phyloP scores from a whole-genome alignment of 345 rosid species.

The Arabis hirsuta region DNA sequence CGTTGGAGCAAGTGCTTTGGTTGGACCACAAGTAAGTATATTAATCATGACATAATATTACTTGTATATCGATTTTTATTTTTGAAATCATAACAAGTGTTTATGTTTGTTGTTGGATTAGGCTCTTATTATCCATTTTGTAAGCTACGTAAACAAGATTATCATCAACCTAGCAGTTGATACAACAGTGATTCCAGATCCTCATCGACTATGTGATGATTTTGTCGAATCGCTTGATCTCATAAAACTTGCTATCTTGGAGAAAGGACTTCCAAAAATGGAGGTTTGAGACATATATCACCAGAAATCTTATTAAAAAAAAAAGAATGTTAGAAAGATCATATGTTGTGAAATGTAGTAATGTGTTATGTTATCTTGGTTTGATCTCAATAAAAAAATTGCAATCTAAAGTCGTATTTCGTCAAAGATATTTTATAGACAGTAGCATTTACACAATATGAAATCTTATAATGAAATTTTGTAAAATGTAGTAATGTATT shows the following conservation, averaged over 20 bases:
- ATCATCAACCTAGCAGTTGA: conserved; percentile 66
- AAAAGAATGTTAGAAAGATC: background rate
- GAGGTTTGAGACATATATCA: conserved; percentile 19
- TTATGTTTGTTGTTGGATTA: conserved; percentile 56
- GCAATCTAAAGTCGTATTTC: background rate
- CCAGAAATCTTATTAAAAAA: too few relatives aligned
- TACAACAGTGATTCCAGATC: conserved; percentile 63
- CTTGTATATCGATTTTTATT: too few relatives aligned
- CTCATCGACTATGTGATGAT: conserved; percentile 59
- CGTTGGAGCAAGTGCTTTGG: conserved; percentile 53
- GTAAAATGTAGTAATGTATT: background rate
- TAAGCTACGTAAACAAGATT: conserved; percentile 70
- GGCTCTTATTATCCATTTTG: conserved; percentile 76
- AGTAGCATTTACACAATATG: conserved; percentile 33
- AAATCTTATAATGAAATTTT: background rate
- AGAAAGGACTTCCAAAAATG: conserved; percentile 19
- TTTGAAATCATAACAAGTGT: background rate
- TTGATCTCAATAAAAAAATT: too few relatives aligned
- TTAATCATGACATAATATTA: background rate
- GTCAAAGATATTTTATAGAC: conserved; percentile 5
- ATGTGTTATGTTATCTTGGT: background rate
- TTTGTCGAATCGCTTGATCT: conserved; percentile 55
- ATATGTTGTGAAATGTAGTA: background rate
- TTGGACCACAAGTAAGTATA: conserved; percentile 58
- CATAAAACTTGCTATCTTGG: conserved; percentile 47